Percentiles rank a stretch among this genome's conserved stretches.
Conservation (phyloP, 202 grass and related monocot species). For the Schoenoplectus triqueter region DNA sequence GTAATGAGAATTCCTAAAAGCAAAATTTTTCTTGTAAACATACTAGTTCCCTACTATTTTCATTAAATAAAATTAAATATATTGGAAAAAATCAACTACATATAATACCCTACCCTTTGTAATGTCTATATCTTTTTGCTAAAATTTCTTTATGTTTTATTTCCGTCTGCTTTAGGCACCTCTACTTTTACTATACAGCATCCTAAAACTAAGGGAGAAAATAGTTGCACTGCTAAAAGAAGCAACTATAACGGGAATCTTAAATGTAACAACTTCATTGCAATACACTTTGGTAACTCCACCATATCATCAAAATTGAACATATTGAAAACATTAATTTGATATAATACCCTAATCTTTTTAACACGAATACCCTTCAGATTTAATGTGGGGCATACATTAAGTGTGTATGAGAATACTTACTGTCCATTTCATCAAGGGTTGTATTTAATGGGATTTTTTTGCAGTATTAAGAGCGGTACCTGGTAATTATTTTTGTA, state of each 20-base stretch:
- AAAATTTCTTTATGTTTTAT: neutral
- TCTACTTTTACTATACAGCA: neutral
- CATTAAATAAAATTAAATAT: neutral
- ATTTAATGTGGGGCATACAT: neutral
- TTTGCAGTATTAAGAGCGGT: conserved; percentile 14
- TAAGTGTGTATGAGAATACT: neutral
- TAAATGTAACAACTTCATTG: neutral
- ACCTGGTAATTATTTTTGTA: conserved; percentile 37
- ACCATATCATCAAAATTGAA: conserved; percentile 6
- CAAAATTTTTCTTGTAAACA: neutral
- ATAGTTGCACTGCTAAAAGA: neutral
- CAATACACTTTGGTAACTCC: neutral
- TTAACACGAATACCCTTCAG: neutral
- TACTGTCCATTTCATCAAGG: conserved; percentile 21
- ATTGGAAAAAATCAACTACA: neutral
- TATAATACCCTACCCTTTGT: neutral
- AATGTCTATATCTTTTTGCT: neutral
- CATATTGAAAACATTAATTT: conserved; percentile 14
- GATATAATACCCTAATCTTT: neutral
- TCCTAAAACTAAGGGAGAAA: neutral
- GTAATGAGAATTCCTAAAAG: neutral
- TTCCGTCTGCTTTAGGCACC: neutral
- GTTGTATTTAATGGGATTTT: neutral
- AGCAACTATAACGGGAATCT: conserved; percentile 2
- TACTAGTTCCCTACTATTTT: neutral